Evolutionary conservation across 495 filamentous ascomycete genomes (phyloP).

Genomic region (Oidiodendron maius): DNA sequence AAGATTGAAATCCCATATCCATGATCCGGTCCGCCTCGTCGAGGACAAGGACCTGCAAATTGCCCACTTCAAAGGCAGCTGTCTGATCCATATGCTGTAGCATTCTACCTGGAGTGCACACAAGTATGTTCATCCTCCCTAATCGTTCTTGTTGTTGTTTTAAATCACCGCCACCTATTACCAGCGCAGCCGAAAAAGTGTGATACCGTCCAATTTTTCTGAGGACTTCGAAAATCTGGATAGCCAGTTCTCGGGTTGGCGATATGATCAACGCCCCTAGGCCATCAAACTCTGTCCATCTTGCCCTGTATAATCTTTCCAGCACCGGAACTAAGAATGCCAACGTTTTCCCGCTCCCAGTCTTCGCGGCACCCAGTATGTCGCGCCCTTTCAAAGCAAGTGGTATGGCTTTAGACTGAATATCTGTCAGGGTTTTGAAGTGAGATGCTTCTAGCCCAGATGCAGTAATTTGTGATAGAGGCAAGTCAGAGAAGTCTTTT

Average conservation of each 20-base stretch:
- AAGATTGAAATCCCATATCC: constrained; percentile 94
- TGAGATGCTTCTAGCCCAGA: constrained; percentile 78
- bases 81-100: constrained; percentile 96
- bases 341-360: constrained; percentile 92
- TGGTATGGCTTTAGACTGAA: constrained; percentile 82
- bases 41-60: constrained; percentile 86
- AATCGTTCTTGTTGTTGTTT: constrained; percentile 83
- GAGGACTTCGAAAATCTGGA: constrained; percentile 95
- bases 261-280: constrained; percentile 89
- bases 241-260: constrained; percentile 89
- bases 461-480: constrained; percentile 78
- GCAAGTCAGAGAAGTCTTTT: constrained; percentile 67
- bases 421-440: constrained; percentile 85
- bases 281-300: constrained; percentile 88
- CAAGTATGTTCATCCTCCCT: constrained; percentile 93
- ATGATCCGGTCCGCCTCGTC: constrained; percentile 96
- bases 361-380: constrained; percentile 93
- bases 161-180: constrained; percentile 92
- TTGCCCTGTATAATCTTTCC: constrained; percentile 86
- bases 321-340: constrained; percentile 89
- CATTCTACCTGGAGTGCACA: constrained; percentile 93
- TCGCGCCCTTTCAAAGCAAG: constrained; percentile 81
- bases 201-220: constrained; percentile 87
- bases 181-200: constrained; percentile 83
- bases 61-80: constrained; percentile 80